Evolutionary conservation across 2,329 filamentous ascomycete genomes (phyloP), one percentile per base, ranked within the genome.

Genomic region (Colletotrichum kahawae): DNA sequence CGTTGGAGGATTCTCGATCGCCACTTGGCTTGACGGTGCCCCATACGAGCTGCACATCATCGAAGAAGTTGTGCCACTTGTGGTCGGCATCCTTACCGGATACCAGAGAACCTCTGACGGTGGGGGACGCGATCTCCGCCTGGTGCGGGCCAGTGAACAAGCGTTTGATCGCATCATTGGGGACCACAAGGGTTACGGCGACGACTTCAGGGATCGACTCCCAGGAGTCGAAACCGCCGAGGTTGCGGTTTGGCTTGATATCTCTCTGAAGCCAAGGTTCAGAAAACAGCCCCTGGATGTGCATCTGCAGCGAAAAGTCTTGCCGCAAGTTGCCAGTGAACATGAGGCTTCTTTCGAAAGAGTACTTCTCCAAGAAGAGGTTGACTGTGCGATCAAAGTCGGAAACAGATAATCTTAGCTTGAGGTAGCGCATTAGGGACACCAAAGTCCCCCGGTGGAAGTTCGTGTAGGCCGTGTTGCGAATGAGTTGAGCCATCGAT

Each of bases 41-140:
- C 77, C 88, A 88, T 6, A 79, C 71, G 34, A 88, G 76, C 1
- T 89, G 87, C 14, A 86, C 80, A 70, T 85, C 82, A 5, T 81
- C 78, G 77, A 85, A 88, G 16, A 83, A 76, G 74, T 83, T 84
- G 33, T 82, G 79, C 81, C 82, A 86, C 59, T 79, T 75, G 27
- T 77, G 73, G 14, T 77, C 59, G 3, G 79, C 77, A 13, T 76
- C 64, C 7, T 78, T 73, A 2, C 78, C 75, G 12, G 81, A 77
- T n/a, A 78, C 79, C 21, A 84, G 65, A 1, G 80, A 82, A 24
- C 79, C 83, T 31, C 82, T 72, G 36, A 85, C 36, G 2, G 79
- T 80, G 3, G 83, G 83, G 2, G 82, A 79, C 21, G 75, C 75
- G 7, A 74, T 62, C 31, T 78, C 79, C 21, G 73, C 38, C 16